A percentile compares a stretch with the other conserved stretches of the same genome.
Conservation (phyloP, 208 protist species). For the Wallacemonas sp. region DNA sequence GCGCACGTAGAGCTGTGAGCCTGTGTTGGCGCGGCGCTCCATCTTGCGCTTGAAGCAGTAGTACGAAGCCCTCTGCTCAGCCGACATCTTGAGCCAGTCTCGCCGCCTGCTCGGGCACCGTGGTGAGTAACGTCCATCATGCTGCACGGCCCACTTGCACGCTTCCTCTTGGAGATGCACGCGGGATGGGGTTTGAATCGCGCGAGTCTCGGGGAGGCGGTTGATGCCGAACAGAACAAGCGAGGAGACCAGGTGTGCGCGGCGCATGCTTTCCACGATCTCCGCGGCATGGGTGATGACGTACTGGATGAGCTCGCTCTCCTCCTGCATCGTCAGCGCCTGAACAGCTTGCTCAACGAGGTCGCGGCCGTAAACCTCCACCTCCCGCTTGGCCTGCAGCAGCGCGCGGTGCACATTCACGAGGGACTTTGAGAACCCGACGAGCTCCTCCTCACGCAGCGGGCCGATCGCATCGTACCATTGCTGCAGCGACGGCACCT, state of each 20-base stretch:
- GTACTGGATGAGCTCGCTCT: constrained; percentile 28
- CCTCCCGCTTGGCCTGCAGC: constrained; percentile 8
- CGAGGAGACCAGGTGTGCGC: constrained; percentile 43
- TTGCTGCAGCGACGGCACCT: constrained; percentile 42
- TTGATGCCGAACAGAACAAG: constrained; percentile 54
- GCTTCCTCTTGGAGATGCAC: constrained; percentile 33
- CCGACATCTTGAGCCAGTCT: constrained; percentile 36
- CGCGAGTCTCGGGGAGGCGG: constrained; percentile 57
- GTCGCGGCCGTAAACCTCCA: constrained; percentile 18
- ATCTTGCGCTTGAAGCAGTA: constrained; percentile 48
- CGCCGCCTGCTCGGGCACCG: neutral
- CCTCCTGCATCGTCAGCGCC: constrained; percentile 34
- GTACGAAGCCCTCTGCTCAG: constrained; percentile 47
- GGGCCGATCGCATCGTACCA: constrained; percentile 42
- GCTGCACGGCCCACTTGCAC: constrained; percentile 35
- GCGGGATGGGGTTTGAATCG: constrained; percentile 34
- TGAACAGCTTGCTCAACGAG: constrained; percentile 31
- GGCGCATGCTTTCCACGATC: constrained; percentile 33
- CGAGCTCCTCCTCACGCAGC: constrained; percentile 26
- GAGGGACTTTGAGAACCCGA: neutral
- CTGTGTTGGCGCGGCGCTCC: constrained; percentile 33
- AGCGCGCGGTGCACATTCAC: constrained; percentile 14
- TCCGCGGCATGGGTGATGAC: constrained; percentile 16
- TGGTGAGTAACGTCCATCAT: constrained; percentile 38
- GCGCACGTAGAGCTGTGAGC: constrained; percentile 55